Conservation (phyloP, 176 grass and related monocot species). For the Puya raimondii region DNA sequence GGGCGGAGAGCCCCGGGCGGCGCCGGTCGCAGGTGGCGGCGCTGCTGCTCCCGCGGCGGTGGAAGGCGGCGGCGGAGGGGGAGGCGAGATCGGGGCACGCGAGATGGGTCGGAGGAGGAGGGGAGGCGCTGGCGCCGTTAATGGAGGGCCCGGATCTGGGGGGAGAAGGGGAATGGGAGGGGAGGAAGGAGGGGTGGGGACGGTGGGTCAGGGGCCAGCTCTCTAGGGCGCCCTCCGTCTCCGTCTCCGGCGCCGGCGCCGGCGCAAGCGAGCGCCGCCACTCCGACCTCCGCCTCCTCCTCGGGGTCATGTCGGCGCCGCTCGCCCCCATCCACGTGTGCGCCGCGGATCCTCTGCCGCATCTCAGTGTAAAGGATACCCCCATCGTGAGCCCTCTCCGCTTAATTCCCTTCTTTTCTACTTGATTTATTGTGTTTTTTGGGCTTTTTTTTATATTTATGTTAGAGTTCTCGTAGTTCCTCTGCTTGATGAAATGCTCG, state of each 20-base stretch:
- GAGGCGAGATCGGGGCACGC: slow-evolving; percentile 23
- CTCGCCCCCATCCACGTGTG: slow-evolving; percentile 68
- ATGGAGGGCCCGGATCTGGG: slow-evolving; percentile 80
- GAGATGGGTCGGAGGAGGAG: not conserved
- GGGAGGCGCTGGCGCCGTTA: slow-evolving; percentile 57
- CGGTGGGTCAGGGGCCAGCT: slow-evolving; percentile 63
- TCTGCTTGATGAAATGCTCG: slow-evolving; percentile 15
- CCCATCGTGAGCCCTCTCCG: slow-evolving; percentile 52
- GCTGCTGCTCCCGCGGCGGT: slow-evolving; percentile 22
- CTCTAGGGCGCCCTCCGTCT: slow-evolving; percentile 28
- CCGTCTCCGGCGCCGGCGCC: not conserved
- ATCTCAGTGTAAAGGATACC: slow-evolving; percentile 87
- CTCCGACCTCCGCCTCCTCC: slow-evolving; percentile 61
- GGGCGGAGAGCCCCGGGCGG: slow-evolving; percentile 33
- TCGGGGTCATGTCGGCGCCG: slow-evolving; percentile 77
- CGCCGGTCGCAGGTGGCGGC: slow-evolving; percentile 17
- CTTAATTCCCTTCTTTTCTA: not conserved
- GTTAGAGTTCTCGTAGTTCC: not conserved
- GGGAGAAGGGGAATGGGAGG: slow-evolving; percentile 30
- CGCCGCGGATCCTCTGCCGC: slow-evolving; percentile 65
- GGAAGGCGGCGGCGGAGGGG: slow-evolving; percentile 28
- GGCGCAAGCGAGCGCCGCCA: slow-evolving; percentile 17
- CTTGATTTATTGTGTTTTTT: not conserved
- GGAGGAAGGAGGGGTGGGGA: slow-evolving; percentile 42
- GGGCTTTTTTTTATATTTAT: not conserved